phyloP scores from a whole-genome alignment of 768 basidiomycete species.

The Rhizopogon sp. region DNA sequence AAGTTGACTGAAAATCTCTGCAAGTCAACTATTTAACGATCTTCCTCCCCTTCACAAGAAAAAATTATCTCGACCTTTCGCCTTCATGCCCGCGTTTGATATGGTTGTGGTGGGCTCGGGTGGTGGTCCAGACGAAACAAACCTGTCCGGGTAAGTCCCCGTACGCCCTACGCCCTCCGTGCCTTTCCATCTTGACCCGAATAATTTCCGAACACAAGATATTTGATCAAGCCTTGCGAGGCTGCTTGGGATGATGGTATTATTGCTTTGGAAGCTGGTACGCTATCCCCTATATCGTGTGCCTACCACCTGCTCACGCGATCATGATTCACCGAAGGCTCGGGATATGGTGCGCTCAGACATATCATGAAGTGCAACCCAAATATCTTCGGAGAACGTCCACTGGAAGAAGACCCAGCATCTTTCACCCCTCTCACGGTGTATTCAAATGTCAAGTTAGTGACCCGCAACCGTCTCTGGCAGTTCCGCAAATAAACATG shows the following conservation, averaged over 20 bases:
- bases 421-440: slow-evolving; percentile 18
- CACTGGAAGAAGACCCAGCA: slow-evolving; percentile 7
- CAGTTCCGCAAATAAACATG: not conserved
- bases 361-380: slow-evolving; percentile 55
- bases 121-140: slow-evolving; percentile 87
- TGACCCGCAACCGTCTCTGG: not conserved
- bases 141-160: slow-evolving; percentile 73
- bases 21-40: slow-evolving; percentile 3
- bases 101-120: slow-evolving; percentile 78
- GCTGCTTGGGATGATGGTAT: slow-evolving; percentile 76
- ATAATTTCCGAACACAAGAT: slow-evolving; percentile 41
- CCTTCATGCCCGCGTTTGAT: slow-evolving; percentile 54
- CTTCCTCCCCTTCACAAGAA: not conserved
- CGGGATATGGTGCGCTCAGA: slow-evolving; percentile 75
- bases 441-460: slow-evolving; percentile 31
- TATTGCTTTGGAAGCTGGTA: slow-evolving; percentile 85
- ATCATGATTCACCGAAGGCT: slow-evolving; percentile 47
- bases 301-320: not conserved
- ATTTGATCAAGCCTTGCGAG: slow-evolving; percentile 72
- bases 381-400: slow-evolving; percentile 39
- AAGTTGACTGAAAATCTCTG: not conserved
- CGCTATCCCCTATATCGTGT: slow-evolving; percentile 5
- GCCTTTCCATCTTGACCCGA: slow-evolving; percentile 8
- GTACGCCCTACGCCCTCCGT: slow-evolving; percentile 1
- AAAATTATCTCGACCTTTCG: not conserved